Conservation (phyloP, 306 rosid species). For the Adenanthera pavonina region DNA sequence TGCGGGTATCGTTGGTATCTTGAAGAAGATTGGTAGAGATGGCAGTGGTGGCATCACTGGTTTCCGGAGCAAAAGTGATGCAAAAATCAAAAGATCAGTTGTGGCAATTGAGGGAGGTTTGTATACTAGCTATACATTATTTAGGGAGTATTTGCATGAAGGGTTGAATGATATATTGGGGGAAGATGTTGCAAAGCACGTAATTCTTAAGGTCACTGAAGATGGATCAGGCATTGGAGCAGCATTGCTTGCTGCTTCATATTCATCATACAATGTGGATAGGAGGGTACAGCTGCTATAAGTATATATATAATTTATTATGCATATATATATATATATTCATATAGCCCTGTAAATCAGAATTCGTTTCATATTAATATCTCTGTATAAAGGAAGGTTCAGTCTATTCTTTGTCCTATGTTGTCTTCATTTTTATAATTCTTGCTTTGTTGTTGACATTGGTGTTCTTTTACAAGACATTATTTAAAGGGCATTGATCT, state of each 20-base stretch:
- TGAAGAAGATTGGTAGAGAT: slow-evolving; percentile 91
- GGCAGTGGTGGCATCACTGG: slow-evolving; percentile 87
- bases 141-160: slow-evolving; percentile 82
- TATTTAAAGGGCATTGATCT: slow-evolving; percentile 39
- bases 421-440: slow-evolving; percentile 46
- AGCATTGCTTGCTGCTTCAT: slow-evolving; percentile 83
- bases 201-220: slow-evolving; percentile 73
- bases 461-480: slow-evolving; percentile 34
- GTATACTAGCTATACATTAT: slow-evolving; percentile 69
- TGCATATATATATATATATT: slow-evolving; percentile 44
- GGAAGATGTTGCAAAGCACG: slow-evolving; percentile 74
- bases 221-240: slow-evolving; percentile 92
- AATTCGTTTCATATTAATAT: slow-evolving; percentile 61
- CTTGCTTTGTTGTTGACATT: slow-evolving; percentile 34
- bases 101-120: slow-evolving; percentile 86
- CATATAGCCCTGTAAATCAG: slow-evolving; percentile 84
- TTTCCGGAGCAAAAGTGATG: slow-evolving; percentile 68
- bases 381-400: slow-evolving; percentile 61
- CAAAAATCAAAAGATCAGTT: slow-evolving; percentile 69
- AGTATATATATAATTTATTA: slow-evolving; percentile 51
- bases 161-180: slow-evolving; percentile 81
- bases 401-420: slow-evolving; percentile 55
- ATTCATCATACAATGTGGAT: slow-evolving; percentile 73
- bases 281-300: slow-evolving; percentile 70
- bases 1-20: slow-evolving; percentile 83